Base-by-base conservation (phyloP, 2,329 filamentous ascomycete genomes). In the Aureobasidium sp. region DNA sequence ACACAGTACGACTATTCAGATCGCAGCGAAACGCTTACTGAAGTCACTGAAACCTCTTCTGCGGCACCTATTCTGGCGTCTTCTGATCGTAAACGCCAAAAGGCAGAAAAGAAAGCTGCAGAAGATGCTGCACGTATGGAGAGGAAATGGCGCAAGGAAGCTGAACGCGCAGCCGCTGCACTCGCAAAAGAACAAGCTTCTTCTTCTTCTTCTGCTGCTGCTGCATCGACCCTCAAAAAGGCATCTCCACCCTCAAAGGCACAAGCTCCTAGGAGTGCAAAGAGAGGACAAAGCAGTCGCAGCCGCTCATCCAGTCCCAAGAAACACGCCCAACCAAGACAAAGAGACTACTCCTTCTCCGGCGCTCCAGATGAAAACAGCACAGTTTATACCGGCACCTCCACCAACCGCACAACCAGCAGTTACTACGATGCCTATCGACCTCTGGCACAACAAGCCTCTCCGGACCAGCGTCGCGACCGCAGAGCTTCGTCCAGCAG, bases 1-100 rank as follows among this genome's bases (percentile, higher is more conserved):
- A 89, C 86, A 64, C 79, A 84, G 67, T 96, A 90, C 82, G 89
- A 95, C 71, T 90, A 89, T 74, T 87, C 87, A 53, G 85, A 80
- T 67, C 80, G 84, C 56, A 82, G 85, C 64, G 82, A 89, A 66
- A 79, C 88, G 42, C 72, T 74, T 68, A 77, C 76, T 62, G 75
- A 79, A 67, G 66, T 74, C 69, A 77, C 76, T 62, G 75, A 79
- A 67, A 66, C 69, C 72, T 44, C 80, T 87, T 77, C 76, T 63
- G 70, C 76, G 67, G 70, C 68, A 7, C 67, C 71, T 17, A 63
- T 71, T 4, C 72, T 72, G 44, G 69, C 72, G 23, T 66, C 66
- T 61, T 29, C 68, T 47, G 60, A 72, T 63, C 73, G 72, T 48
- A 67, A 67, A 64, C 73, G 73, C 47, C 74, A 75, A 47, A 75